phyloP scores from a whole-genome alignment of 2,329 filamentous ascomycete genomes.

The Cladosporium velox region DNA sequence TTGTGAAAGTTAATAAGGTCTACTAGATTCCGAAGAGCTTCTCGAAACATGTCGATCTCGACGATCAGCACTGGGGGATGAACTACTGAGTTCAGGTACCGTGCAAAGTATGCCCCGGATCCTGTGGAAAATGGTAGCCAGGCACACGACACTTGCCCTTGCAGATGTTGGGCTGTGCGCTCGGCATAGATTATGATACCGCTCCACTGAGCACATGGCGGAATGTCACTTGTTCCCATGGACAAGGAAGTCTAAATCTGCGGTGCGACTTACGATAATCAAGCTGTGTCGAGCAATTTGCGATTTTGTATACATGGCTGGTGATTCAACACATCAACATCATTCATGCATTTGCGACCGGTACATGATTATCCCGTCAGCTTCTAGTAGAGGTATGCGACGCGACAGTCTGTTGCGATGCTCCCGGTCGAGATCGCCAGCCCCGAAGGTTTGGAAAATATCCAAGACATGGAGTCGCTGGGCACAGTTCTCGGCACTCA shows the following conservation, averaged over 20 bases:
- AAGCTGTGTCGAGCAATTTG: background rate
- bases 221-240: background rate
- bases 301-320: background rate
- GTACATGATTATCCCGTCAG: background rate
- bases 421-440: background rate
- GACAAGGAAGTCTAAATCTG: slow-evolving; percentile 2
- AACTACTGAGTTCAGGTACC: background rate
- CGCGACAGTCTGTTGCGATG: background rate
- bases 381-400: background rate
- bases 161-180: background rate
- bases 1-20: background rate
- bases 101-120: slow-evolving; percentile 1
- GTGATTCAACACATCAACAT: background rate
- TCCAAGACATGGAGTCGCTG: slow-evolving; percentile 10
- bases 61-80: background rate
- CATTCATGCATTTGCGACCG: background rate
- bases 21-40: background rate
- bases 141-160: slow-evolving; percentile 36
- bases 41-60: background rate
- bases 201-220: background rate
- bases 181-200: background rate
- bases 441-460: background rate
- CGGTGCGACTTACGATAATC: background rate
- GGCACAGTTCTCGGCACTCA: slow-evolving; percentile 39
- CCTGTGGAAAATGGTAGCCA: slow-evolving; percentile 21